Base-by-base conservation (phyloP, 2,329 filamentous ascomycete genomes). In the Colletotrichum sp. region DNA sequence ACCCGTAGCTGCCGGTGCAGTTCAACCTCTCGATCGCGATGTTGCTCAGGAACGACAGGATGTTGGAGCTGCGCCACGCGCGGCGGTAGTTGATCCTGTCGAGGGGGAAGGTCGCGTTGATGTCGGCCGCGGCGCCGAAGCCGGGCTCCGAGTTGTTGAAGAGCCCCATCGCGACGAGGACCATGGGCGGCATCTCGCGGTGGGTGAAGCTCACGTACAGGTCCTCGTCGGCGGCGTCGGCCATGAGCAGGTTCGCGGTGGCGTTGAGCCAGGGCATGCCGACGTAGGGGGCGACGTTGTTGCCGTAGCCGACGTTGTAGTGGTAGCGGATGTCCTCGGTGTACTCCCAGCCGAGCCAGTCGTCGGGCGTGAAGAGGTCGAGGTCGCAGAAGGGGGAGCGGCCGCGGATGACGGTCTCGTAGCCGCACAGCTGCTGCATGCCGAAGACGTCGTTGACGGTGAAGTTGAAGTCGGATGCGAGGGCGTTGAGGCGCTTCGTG, bases 191-290 rank as follows among this genome's bases (percentile, higher is more conserved):
- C 4, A 94, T 84, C 81, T 94, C 92, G 24, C 93, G 90, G 81
- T 94, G 93, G 0, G 93, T 94, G 84, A 94, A 94, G 68, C 91
- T 92, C 55, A 94, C 87, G 79, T 92, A 93, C 9, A 94, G 85
- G 71, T 94, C 91, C 79, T 94, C 88, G 15, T 80, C 82, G 6
- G 79, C 80, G 8, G 83, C 80, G 0, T 82, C 78, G 1, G 81
- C 78, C 68, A 91, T 80, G 12, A 93, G 83, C 0, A 91, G 83
- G 12, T 84, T 79, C 0, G 91, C 86, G 1, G 91, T 92, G 0
- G 91, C 89, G 77, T 93, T 93, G 8, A 94, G 80, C 93, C 93
- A 94, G 0, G 93, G 93, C 69, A 91, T 88, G 3, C 93, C 93
- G 8, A 94, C 86, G 21, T 87, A 86, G 0, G 91, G 91, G 1